Conservation (phyloP, 371 early-diverging fungal genomes). For the Actinomortierella wolfii region DNA sequence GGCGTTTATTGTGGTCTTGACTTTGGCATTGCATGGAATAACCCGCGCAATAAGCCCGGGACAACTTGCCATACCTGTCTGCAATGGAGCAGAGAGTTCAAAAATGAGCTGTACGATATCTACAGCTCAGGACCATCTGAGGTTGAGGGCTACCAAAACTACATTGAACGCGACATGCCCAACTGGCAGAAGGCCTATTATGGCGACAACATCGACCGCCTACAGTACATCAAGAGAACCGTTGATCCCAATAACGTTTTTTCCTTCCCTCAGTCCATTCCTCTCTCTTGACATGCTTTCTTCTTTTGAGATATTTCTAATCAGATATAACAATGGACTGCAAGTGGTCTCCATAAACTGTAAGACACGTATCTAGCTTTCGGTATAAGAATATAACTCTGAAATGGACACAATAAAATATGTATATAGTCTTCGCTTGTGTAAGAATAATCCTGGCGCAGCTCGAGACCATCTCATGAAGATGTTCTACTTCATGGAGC, state of each 20-base stretch:
- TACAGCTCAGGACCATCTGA: conserved; percentile 3
- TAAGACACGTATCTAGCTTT: no score
- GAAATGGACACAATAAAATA: no score
- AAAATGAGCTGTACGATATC: conserved; percentile 32
- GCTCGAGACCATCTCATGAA: no score
- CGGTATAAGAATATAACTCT: no score
- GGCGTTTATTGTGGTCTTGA: conserved; percentile 14
- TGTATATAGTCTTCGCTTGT: no score
- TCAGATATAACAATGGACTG: no score
- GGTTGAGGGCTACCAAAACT: conserved; percentile 44
- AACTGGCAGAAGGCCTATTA: conserved; percentile 47
- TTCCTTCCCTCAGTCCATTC: conserved; percentile 48
- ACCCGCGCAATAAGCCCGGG: conserved; percentile 12
- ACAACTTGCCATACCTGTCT: conserved; percentile 25
- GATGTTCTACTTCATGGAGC: no score
- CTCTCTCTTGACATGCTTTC: conserved; percentile 16
- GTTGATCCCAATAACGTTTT: conserved; percentile 48
- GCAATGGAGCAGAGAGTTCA: conserved; percentile 14
- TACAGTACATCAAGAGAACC: conserved; percentile 36
- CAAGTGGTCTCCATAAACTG: no score
- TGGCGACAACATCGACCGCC: conserved; percentile 28
- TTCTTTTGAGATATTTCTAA: no score
- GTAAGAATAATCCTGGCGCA: no score
- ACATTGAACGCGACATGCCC: conserved; percentile 43
- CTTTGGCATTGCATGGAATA: conserved; percentile 41